A percentile compares a stretch with the other conserved stretches of the same genome.
These are phyloP conservation scores for Terfezia claveryi DNA, from an alignment of 495 filamentous ascomycete species.

Conservation along the genomic window DNA sequence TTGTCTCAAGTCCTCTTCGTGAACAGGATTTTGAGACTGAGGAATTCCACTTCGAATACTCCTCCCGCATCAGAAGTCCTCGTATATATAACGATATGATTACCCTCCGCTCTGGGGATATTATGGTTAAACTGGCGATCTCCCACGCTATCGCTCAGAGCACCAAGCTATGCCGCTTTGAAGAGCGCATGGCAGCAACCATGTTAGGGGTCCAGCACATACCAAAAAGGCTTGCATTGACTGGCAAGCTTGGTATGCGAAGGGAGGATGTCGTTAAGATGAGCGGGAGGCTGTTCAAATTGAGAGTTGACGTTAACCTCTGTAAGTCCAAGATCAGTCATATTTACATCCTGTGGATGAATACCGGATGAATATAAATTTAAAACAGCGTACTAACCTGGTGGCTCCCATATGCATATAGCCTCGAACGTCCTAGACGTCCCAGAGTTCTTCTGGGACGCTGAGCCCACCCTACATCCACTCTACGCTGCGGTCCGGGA, in stretches of 20 bases:
- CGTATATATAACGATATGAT: conserved; percentile 98
- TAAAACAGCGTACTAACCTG: background rate
- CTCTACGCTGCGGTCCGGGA: conserved; percentile 89
- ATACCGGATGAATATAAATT: background rate
- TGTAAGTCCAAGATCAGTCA: conserved; percentile 36
- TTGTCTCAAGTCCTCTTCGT: conserved; percentile 23
- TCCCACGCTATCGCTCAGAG: conserved; percentile 93
- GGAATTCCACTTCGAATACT: conserved; percentile 98
- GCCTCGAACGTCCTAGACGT: conserved; percentile 94
- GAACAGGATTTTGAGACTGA: conserved; percentile 84
- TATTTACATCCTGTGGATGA: background rate
- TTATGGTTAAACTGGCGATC: conserved; percentile 97
- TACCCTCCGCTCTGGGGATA: conserved; percentile 76
- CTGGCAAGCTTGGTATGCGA: conserved; percentile 77
- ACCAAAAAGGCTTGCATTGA: conserved; percentile 66
- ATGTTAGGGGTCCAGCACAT: conserved; percentile 86
- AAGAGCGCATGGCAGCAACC: conserved; percentile 85
- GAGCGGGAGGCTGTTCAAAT: conserved; percentile 72
- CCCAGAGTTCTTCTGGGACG: conserved; percentile 98
- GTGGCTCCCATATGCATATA: conserved; percentile 21
- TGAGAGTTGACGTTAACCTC: conserved; percentile 89
- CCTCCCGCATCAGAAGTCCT: conserved; percentile 56
- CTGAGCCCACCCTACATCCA: conserved; percentile 81
- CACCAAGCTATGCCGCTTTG: conserved; percentile 90
- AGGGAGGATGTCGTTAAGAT: conserved; percentile 82